These are phyloP conservation scores for Blastomyces emzantsi DNA, from an alignment of 2,329 filamentous ascomycete genomes.

Conservation along the genomic window DNA sequence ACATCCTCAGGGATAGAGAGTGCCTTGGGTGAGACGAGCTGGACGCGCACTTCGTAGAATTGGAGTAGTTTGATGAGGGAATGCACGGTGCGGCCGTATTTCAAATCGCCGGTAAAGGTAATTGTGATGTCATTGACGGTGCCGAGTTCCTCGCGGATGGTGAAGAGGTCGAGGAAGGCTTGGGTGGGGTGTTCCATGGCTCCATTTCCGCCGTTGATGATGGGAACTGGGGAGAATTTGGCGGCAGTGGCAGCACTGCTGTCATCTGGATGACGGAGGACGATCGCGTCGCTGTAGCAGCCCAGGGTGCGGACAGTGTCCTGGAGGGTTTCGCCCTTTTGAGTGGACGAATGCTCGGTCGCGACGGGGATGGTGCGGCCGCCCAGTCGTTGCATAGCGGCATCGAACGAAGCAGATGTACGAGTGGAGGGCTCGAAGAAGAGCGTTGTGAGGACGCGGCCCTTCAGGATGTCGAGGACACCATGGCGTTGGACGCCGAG, in stretches of 20 bases:
- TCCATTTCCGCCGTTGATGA: slow-evolving; percentile 97
- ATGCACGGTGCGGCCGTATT: slow-evolving; percentile 90
- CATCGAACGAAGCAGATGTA: slow-evolving; percentile 91
- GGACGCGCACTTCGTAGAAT: slow-evolving; percentile 90
- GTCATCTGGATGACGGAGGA: slow-evolving; percentile 87
- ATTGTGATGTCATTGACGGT: slow-evolving; percentile 93
- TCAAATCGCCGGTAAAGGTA: slow-evolving; percentile 88
- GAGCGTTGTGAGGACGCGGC: slow-evolving; percentile 78
- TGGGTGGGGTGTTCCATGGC: slow-evolving; percentile 95
- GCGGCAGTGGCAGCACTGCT: slow-evolving; percentile 70
- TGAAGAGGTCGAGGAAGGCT: slow-evolving; percentile 95
- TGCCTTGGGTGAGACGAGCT: slow-evolving; percentile 76
- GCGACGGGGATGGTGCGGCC: slow-evolving; percentile 75
- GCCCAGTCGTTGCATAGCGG: slow-evolving; percentile 95
- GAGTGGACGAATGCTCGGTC: slow-evolving; percentile 74
- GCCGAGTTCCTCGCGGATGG: slow-evolving; percentile 93
- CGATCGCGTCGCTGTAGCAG: slow-evolving; percentile 89
- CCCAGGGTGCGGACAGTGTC: slow-evolving; percentile 89
- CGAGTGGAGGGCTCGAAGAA: slow-evolving; percentile 98
- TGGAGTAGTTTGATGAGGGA: slow-evolving; percentile 87
- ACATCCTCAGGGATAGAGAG: slow-evolving; percentile 70
- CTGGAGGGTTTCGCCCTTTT: slow-evolving; percentile 89
- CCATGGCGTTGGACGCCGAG: slow-evolving; percentile 88
- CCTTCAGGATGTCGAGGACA: slow-evolving; percentile 75
- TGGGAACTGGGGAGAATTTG: slow-evolving; percentile 79